Evolutionary conservation across 768 basidiomycete genomes (phyloP), one percentile per base, ranked within the genome.

Genomic region (Hygrophoropsis aurantiaca): DNA sequence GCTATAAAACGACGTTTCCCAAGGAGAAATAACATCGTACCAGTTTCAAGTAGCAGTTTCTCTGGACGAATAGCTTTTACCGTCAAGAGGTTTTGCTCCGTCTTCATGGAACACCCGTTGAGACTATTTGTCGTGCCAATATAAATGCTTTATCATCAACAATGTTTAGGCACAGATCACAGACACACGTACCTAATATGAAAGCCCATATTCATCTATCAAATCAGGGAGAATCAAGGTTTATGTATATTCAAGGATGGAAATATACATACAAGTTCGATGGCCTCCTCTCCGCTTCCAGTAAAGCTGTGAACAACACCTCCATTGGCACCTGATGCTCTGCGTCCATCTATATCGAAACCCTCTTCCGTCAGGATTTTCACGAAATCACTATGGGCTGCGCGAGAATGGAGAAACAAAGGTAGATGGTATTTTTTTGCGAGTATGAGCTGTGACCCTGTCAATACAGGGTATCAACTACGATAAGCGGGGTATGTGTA

Each of bases 221-320:
- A n/a, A 10, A 32, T 5, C 10, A 26, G 23, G 35, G 3, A 24
- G 36, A 16, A 13, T 26, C 5, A n/a, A 23, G 18, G 13, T 41
- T 43, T 21, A 34, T 3, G 24, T 15, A n/a, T 2, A 30, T 30
- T 13, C 27, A 30, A 30, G 6, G 6, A 30, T 30, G 27, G 6
- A 34, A n/a, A 32, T 30, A n/a, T 24, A 63, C 81, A 58, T 48
- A 88, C 86, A 38, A 88, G 66, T 58, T 91, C 88, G 7, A 61
- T 56, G 11, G 77, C 79, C 58, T 93, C 88, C 30, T 73, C 75
- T 3, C 58, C 57, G 0, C 75, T 76, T 4, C 90, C 90, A 0
- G 89, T 90, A 65, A 90, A 90, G 51, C 85, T 87, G 59, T 91
- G 90, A 3, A 90, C 87, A 18, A 92, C 90, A 1, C 89, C 90